These are phyloP conservation scores for Mycena olivaceomarginata DNA, from an alignment of 768 basidiomycete species.

Conservation along the genomic window DNA sequence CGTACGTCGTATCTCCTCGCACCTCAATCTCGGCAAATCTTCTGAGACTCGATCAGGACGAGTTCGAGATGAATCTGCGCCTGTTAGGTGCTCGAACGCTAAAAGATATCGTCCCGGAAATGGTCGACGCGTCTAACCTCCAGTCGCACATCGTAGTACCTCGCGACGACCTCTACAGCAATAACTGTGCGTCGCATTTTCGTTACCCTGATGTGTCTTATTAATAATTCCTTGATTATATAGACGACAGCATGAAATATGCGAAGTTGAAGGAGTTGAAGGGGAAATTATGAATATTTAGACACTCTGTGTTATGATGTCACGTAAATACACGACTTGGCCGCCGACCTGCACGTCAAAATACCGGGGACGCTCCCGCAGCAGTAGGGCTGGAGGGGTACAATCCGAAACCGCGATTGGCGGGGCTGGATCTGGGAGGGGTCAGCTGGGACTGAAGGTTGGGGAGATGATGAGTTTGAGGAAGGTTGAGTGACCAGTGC, in stretches of 20 bases:
- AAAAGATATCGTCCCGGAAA: constrained; percentile 86
- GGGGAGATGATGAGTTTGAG: too few relatives aligned
- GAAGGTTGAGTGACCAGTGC: too few relatives aligned
- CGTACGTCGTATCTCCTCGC: constrained; percentile 59
- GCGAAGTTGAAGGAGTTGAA: constrained; percentile 62
- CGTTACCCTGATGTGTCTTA: background rate
- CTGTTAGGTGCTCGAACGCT: constrained; percentile 90
- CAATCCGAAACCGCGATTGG: too few relatives aligned
- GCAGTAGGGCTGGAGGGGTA: too few relatives aligned
- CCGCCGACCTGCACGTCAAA: too few relatives aligned
- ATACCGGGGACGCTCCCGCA: too few relatives aligned
- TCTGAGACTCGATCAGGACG: constrained; percentile 74
- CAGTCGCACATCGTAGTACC: constrained; percentile 83
- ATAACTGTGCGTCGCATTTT: constrained; percentile 80
- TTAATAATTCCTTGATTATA: constrained; percentile 33
- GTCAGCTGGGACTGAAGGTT: too few relatives aligned
- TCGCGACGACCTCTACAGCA: constrained; percentile 82
- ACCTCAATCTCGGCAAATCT: background rate
- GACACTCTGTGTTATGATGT: too few relatives aligned
- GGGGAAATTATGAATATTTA: constrained; percentile 58
- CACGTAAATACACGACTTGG: too few relatives aligned
- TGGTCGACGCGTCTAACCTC: constrained; percentile 92
- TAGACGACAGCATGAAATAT: constrained; percentile 66
- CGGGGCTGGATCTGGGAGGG: too few relatives aligned
- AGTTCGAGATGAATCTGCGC: constrained; percentile 99